phyloP scores from a whole-genome alignment of 331 rosid species.

The Ulmus americana region DNA sequence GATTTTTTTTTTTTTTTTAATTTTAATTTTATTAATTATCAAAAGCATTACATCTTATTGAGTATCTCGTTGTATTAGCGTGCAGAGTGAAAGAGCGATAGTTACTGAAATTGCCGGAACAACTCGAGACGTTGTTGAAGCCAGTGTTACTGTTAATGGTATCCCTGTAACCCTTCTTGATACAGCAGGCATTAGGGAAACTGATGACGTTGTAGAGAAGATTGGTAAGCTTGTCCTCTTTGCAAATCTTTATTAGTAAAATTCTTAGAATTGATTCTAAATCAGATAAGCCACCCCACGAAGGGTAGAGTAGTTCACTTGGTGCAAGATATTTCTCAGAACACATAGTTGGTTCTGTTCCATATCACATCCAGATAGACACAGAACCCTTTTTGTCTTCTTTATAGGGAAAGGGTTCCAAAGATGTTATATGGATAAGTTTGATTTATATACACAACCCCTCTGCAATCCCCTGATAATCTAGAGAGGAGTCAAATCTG shows the following conservation, averaged over 20 bases:
- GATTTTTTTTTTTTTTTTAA: background rate
- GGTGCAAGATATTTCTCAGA: too few species aligned
- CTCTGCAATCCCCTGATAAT: too few species aligned
- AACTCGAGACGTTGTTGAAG: conserved; percentile 93
- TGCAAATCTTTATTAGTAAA: conserved; percentile 1
- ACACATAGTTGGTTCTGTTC: background rate
- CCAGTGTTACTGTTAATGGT: conserved; percentile 63
- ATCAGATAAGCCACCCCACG: background rate
- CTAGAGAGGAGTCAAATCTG: too few species aligned
- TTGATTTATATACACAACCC: too few species aligned
- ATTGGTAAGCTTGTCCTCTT: conserved; percentile 50
- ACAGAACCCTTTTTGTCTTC: background rate
- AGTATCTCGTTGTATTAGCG: conserved; percentile 51
- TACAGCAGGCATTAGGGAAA: conserved; percentile 96
- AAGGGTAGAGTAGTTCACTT: too few species aligned
- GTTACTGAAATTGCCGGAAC: conserved; percentile 98
- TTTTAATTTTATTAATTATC: background rate
- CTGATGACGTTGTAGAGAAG: conserved; percentile 86
- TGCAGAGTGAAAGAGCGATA: conserved; percentile 98
- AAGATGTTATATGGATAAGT: background rate
- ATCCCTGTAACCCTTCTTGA: conserved; percentile 93
- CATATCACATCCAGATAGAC: background rate
- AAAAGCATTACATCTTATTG: conserved; percentile 30
- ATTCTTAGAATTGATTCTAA: conserved; percentile 4
- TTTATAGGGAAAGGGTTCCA: background rate